Base-by-base conservation (phyloP, 306 rosid species). In the Phaseolus lunatus region DNA sequence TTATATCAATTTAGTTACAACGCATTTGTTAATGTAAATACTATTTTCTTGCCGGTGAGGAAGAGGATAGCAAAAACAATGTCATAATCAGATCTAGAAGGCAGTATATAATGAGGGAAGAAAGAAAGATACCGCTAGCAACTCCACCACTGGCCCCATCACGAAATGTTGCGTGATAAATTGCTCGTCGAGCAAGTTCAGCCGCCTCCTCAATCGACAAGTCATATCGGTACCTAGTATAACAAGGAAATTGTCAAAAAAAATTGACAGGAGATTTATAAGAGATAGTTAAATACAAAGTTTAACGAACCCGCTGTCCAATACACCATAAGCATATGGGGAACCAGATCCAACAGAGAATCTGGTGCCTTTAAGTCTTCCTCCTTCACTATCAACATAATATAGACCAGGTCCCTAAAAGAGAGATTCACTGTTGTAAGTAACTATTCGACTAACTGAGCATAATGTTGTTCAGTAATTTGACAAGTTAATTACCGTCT, bases 61-160 rank as follows among this genome's bases (percentile, higher is more conserved):
- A 15, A n/a, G 67, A 45, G 70, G 62, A 31, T 2, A 23, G 35
- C 20, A 67, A 49, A 23, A 29, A 33, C 72, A 72, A 80, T 54
- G 71, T 45, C 45, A 16, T 44, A 56, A 73, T 33, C 64, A 16
- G 18, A 65, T 44, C 22, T 16, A 67, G 19, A 54, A 73, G 26
- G 15, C 14, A 5, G n/a, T 16, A 26, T 48, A 23, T 41, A 39
- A 39, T 9, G 1, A 18, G 43, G 72, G 74, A 24, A 48, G 54
- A 45, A 67, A 68, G 68, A 22, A 29, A 58, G n/a, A 52, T 87
- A 95, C 98, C 96, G 49, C 98, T 89, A 20, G 93, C 98, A 80
- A 90, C 97, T 83, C 98, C 99, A 81, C 97, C 99, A 70, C 99
- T 95, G 47, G 97, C 99, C 70, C 97, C 99, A 81, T 95, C 97